Conservation (phyloP, 2,329 filamentous ascomycete species). For the Xylaria sp. region DNA sequence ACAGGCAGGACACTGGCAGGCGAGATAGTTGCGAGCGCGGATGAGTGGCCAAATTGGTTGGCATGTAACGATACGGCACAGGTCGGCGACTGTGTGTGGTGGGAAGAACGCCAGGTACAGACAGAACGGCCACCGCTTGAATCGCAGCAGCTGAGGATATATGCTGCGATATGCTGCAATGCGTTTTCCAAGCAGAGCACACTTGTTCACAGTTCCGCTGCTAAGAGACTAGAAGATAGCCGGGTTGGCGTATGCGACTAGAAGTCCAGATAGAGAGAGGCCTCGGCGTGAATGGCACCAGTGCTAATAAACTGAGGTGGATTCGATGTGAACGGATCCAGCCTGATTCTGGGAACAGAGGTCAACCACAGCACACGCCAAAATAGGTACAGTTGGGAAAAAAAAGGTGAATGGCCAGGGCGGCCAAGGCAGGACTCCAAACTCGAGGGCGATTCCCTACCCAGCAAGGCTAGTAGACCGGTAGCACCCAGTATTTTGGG, state of each 20-base stretch:
- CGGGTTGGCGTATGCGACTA: conserved; percentile 24
- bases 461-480: conserved; percentile 32
- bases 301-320: conserved; percentile 31
- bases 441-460: conserved; percentile 32
- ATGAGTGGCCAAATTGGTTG: conserved; percentile 16
- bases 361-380: conserved; percentile 40
- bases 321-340: conserved; percentile 40
- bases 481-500: conserved; percentile 9
- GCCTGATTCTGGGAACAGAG: conserved; percentile 42
- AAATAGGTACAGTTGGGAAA: conserved; percentile 39
- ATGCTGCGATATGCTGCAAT: conserved; percentile 16
- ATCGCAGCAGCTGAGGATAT: conserved; percentile 28
- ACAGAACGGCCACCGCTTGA: conserved; percentile 35
- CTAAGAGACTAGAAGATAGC: conserved; percentile 6
- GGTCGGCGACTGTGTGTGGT: conserved; percentile 39
- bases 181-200: not conserved
- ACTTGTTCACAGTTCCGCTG: not conserved
- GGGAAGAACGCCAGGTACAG: conserved; percentile 28
- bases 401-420: conserved; percentile 36
- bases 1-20: conserved; percentile 14
- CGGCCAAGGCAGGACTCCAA: conserved; percentile 33
- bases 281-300: conserved; percentile 21
- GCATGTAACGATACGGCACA: conserved; percentile 26
- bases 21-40: not conserved
- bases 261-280: conserved; percentile 20